These are phyloP conservation scores for Hericium rajendrae DNA, from an alignment of 768 basidiomycete species.

Conservation along the genomic window DNA sequence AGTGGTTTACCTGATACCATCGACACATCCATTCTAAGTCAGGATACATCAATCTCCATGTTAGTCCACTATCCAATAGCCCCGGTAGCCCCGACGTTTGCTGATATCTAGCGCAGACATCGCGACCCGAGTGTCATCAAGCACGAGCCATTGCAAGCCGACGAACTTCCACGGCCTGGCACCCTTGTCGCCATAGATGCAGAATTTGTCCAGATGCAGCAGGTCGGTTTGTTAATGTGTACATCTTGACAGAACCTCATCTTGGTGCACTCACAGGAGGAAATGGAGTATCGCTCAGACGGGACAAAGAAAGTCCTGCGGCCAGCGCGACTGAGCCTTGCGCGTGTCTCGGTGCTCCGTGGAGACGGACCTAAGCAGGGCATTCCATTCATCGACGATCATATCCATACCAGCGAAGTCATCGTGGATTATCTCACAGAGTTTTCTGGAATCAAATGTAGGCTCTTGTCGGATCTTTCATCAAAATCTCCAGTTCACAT, in stretches of 20 bases:
- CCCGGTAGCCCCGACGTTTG: neutral
- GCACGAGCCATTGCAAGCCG: slow-evolving; percentile 60
- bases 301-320: slow-evolving; percentile 88
- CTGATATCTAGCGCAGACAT: slow-evolving; percentile 38
- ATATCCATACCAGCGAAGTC: slow-evolving; percentile 91
- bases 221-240: slow-evolving; percentile 33
- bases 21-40: slow-evolving; percentile 67
- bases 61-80: slow-evolving; percentile 25
- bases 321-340: slow-evolving; percentile 85
- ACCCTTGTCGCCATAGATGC: slow-evolving; percentile 93
- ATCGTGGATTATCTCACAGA: slow-evolving; percentile 97
- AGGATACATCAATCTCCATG: slow-evolving; percentile 85
- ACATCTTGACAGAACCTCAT: neutral
- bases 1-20: slow-evolving; percentile 51
- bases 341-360: slow-evolving; percentile 88
- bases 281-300: slow-evolving; percentile 90
- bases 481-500: slow-evolving; percentile 3
- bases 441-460: slow-evolving; percentile 92
- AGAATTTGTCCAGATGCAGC: slow-evolving; percentile 96
- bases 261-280: slow-evolving; percentile 48
- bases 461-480: slow-evolving; percentile 17
- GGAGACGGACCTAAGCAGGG: slow-evolving; percentile 76
- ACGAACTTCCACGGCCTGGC: slow-evolving; percentile 79
- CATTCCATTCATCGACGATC: slow-evolving; percentile 93
- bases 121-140: slow-evolving; percentile 65